Conservation (phyloP, 371 early-diverging fungal species). For the Zychaea mexicana region DNA sequence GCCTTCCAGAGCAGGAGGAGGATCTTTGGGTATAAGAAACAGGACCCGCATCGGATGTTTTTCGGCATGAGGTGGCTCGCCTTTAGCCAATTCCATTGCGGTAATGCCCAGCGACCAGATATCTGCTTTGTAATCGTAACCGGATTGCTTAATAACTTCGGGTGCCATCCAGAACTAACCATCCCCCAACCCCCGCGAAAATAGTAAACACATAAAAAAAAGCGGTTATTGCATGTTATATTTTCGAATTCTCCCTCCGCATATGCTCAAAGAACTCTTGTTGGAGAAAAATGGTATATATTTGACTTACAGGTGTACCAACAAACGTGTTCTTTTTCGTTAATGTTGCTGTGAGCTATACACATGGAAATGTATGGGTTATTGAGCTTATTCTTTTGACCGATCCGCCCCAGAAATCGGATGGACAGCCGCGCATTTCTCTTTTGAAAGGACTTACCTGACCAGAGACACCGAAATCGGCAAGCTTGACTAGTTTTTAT, state of each 20-base stretch:
- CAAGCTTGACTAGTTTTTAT: conserved; percentile 76
- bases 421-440: background rate
- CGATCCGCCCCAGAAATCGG: background rate
- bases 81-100: conserved; percentile 95
- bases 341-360: conserved; percentile 85
- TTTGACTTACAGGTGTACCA: conserved; percentile 87
- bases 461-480: conserved; percentile 98
- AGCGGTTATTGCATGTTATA: too few relatives aligned
- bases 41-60: conserved; percentile 93
- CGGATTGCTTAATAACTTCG: conserved; percentile 95
- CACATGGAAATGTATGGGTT: background rate
- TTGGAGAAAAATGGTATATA: background rate
- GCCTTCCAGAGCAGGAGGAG: conserved; percentile 83
- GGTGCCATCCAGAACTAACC: conserved; percentile 96
- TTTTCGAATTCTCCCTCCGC: too few relatives aligned
- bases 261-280: too few relatives aligned
- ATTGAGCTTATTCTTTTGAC: background rate
- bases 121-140: conserved; percentile 97
- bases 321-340: conserved; percentile 98
- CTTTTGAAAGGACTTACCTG: conserved; percentile 55
- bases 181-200: background rate
- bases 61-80: conserved; percentile 92
- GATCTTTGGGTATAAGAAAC: conserved; percentile 90
- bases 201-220: background rate
- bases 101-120: conserved; percentile 99